A percentile compares a stretch with the other conserved stretches of the same genome.
Evolutionary conservation across 768 basidiomycete genomes (phyloP).

Genomic region (Suillus plorans): DNA sequence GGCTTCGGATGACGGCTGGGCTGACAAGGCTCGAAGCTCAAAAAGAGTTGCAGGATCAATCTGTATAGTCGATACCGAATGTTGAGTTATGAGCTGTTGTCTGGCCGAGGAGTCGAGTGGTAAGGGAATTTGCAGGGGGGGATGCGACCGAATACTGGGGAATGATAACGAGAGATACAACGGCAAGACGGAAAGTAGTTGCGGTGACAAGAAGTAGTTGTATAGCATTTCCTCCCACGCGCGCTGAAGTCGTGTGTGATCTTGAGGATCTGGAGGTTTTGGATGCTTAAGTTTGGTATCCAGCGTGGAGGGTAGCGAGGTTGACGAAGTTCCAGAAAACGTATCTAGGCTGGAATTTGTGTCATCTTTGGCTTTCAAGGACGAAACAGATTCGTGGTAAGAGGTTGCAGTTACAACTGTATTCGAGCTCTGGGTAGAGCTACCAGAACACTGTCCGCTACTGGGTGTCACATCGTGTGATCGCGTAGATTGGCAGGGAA

Average conservation of each 20-base stretch:
- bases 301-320: conserved; percentile 21
- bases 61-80: conserved; percentile 12
- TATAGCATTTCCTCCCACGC: conserved; percentile 72
- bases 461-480: conserved; percentile 6
- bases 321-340: conserved; percentile 18
- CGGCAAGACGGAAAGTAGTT: conserved; percentile 58
- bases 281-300: conserved; percentile 9
- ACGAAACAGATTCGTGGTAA: conserved; percentile 25
- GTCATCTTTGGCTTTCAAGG: conserved; percentile 14
- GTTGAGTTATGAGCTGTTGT: conserved; percentile 12
- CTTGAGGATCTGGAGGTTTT: conserved; percentile 47
- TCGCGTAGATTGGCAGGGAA: conserved; percentile 46
- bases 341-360: conserved; percentile 11
- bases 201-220: conserved; percentile 52
- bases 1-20: conserved; percentile 24
- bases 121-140: conserved; percentile 50
- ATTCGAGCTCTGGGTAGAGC: conserved; percentile 28
- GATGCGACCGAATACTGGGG: conserved; percentile 47
- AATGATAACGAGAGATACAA: conserved; percentile 66
- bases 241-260: conserved; percentile 58
- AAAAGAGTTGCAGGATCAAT: conserved; percentile 32
- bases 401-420: conserved; percentile 22
- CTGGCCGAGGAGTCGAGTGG: conserved; percentile 47
- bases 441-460: conserved; percentile 18
- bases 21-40: conserved; percentile 29